Evolutionary conservation across 1,284 basidiomycete genomes (phyloP).

Genomic region (Hemileia vastatrix): DNA sequence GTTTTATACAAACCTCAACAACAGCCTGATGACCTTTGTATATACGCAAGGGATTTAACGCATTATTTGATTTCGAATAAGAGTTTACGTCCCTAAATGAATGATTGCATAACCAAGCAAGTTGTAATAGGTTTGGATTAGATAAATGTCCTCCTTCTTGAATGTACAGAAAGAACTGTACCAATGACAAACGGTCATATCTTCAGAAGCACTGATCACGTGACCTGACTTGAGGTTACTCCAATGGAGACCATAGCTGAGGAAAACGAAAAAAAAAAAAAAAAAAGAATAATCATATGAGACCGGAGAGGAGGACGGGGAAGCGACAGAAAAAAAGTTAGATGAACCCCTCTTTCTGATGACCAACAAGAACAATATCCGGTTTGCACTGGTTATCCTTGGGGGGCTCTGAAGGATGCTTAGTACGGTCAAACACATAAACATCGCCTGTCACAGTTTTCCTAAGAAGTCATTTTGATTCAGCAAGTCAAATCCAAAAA

Average conservation of each 20-base stretch:
- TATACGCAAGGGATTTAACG: conserved; percentile 67
- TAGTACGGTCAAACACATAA: conserved; percentile 89
- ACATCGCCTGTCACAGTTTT: conserved; percentile 85
- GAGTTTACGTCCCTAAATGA: conserved; percentile 71
- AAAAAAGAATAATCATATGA: conserved; percentile 11
- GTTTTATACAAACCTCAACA: too few species aligned
- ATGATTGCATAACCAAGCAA: neutral
- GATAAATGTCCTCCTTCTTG: neutral
- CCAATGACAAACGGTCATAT: conserved; percentile 94
- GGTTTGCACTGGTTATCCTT: conserved; percentile 71
- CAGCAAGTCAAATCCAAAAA: neutral
- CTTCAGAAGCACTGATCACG: conserved; percentile 84
- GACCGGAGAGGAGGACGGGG: neutral
- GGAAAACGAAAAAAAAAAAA: conserved; percentile 9
- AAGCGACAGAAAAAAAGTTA: neutral
- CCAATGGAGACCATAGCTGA: conserved; percentile 86
- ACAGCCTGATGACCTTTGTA: conserved; percentile 58
- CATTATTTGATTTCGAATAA: conserved; percentile 69
- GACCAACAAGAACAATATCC: conserved; percentile 80
- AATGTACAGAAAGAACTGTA: conserved; percentile 43
- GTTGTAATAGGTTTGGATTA: conserved; percentile 17
- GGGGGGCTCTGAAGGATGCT: conserved; percentile 83
- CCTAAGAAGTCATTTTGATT: neutral
- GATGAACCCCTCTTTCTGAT: conserved; percentile 45
- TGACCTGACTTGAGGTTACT: conserved; percentile 71